Base-by-base conservation (phyloP, 2,329 filamentous ascomycete genomes). In the Aspergillus piperis region DNA sequence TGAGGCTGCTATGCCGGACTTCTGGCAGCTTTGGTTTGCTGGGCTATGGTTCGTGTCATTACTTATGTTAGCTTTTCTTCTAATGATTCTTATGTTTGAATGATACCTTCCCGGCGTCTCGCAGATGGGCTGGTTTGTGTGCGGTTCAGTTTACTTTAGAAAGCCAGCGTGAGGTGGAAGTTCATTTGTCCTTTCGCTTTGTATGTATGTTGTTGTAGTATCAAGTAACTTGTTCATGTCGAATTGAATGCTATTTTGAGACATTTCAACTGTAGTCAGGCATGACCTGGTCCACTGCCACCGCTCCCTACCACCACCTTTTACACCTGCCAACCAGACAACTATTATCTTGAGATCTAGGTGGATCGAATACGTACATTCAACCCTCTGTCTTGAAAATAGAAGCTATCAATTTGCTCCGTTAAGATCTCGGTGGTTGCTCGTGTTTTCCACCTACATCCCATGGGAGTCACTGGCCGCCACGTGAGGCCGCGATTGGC, bases 51-150 rank as follows among this genome's bases (percentile, higher is more conserved):
- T 21, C 42, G 27, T 44, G 50, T 57, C 36, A 39, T 56, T 56
- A 54, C 50, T 54, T 39, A 57, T 41, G 59, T 15, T 59, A 52
- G 48, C 30, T 48, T 60, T 52, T 44, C 57, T 60, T 64, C 27
- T 60, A 60, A 58, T 62, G 57, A 58, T 51, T 55, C 55, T 49
- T 56, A 59, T 62, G 53, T 54, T 54, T 61, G 51, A 47, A 62
- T 61, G 65, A 66, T 68, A 66, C 63, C 62, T 68, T 13, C 57
- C 50, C 57, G 59, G 59, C 62, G 61, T 61, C 61, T 64, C 49
- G 41, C 48, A 48, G 59, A 36, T 59, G 30, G 58, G 62, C 23
- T 42, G 48, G 23, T 27, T 49, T 53, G 23, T 49, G 27, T 44
- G 39, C 53, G 7, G 7, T 19, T 27, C 13, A 36, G 2, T 36